Conservation (phyloP, 805 yeast genomes). For the Isabelozyma pseudorhagii region DNA sequence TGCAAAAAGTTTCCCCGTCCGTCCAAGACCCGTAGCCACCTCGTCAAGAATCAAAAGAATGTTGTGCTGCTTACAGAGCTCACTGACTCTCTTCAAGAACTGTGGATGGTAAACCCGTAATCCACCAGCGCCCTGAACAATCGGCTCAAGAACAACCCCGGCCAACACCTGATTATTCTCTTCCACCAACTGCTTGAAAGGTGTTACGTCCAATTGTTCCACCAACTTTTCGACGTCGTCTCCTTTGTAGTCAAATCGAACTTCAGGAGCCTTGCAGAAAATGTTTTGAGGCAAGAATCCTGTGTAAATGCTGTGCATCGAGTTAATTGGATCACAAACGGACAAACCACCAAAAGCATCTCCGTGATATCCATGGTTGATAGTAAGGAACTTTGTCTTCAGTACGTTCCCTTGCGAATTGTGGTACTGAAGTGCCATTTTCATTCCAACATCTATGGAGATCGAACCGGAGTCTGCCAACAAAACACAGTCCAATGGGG, state of each 20-base stretch:
- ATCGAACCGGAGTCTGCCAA: conserved; percentile 18
- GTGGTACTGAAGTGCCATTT: conserved; percentile 30
- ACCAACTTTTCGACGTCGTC: conserved; percentile 7
- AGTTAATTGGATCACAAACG: conserved; percentile 27
- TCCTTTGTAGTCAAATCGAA: conserved; percentile 11
- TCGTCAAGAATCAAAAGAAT: conserved; percentile 65
- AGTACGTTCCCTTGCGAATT: conserved; percentile 19
- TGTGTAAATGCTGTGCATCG: conserved; percentile 29
- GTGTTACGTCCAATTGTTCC: conserved; percentile 12
- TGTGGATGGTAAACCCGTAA: conserved; percentile 30
- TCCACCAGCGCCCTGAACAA: conserved; percentile 39
- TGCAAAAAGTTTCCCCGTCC: conserved; percentile 42
- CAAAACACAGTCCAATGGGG: conserved; percentile 8
- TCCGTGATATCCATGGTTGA: conserved; percentile 35
- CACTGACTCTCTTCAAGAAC: conserved; percentile 24
- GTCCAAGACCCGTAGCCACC: conserved; percentile 71
- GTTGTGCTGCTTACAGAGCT: conserved; percentile 41
- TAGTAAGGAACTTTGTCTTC: conserved; percentile 27
- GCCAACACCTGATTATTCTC: conserved; percentile 27
- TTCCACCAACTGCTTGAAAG: conserved; percentile 21
- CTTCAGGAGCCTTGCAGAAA: conserved; percentile 22
- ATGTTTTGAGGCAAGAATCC: conserved; percentile 20
- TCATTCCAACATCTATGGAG: conserved; percentile 35
- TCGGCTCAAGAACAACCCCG: conserved; percentile 33
- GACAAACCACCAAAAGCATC: conserved; percentile 38